Evolutionary conservation across 805 yeast species (phyloP), one percentile per base, ranked within the genome.

Genomic region (Saturnispora sekii): DNA sequence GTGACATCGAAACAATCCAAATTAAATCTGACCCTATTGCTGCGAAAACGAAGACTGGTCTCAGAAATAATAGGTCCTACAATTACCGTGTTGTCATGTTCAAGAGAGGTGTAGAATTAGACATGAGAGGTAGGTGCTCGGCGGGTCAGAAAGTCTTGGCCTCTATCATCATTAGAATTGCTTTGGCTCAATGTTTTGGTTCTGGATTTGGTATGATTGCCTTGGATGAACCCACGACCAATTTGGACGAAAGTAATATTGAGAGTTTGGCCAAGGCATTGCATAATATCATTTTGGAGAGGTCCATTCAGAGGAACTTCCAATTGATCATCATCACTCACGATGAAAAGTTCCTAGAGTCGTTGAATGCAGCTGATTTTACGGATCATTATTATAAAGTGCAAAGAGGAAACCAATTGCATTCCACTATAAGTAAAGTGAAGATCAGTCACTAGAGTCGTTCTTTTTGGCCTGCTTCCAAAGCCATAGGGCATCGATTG

Each of bases 121-220:
- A 93, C 59, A 93, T 93, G 99, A 74, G 99, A 50, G 99, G 98
- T 0, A 68, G 98, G 47, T 93, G 99, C 61, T 86, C 96, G 1
- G 97, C 98, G 0, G 99, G 99, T 0, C 99, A 93, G 62, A 86
- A 88, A 56, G 97, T 93, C 4, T 64, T 93, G 38, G 96, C 97
- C 0, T 82, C 94, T 34, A 89, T 93, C 40, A 79, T 93, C 30
- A 90, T 93, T 46, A 71, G 99, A 45, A 65, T 93, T 45, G 96
- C 97, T 0, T 67, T 93, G 40, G 93, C 97, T 1, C 97, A 93
- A 62, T 86, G 97, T 56, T 90, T 93, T 67, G 97, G 98, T 7
- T 73, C 80, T 1, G 86, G 84, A 58, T 90, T 96, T 67, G 98
- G 98, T 41, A 84, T 93, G 63, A 86, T 93, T 54, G 95, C 97